Evolutionary conservation across 257 asterid species (phyloP), one percentile per base, ranked within the genome.

Genomic region (Gentiana straminea): DNA sequence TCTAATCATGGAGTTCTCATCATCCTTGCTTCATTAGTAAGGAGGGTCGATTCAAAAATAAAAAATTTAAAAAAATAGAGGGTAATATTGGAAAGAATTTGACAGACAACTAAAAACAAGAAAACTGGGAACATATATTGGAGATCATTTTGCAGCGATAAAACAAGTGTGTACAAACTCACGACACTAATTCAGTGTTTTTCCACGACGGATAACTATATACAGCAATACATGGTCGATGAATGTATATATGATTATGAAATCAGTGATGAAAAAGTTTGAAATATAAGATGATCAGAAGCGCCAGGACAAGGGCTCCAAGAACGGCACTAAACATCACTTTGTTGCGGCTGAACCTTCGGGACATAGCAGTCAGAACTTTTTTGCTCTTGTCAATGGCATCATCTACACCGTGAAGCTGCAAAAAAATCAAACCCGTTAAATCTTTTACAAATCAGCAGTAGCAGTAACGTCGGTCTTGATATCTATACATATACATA

Each of bases 331-430:
- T 95, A 37, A 84, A 60, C 1, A 91, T 81, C 96, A 83, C 81
- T 83, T 91, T 91, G 57, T 91, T 81, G 70, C 94, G 75, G 70
- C 87, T 83, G 66, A 91, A 76, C 77, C 94, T 84, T 65, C 81
- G 75, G 10, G 96, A 66, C 98, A 91, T 91, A 68, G 98, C 58
- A 49, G 77, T 74, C 81, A 91, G 76, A 43, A 91, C 70, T 79
- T 75, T 87, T 72, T 91, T 91, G 70, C 95, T 84, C 70, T 80
- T 91, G 64, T 84, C 98, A 52, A 91, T 84, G 63, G 86, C 96
- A 37, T 82, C 91, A 70, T 91, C 98, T 38, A 91, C 96, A 49
- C 90, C 96, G 11, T 81, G 89, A 61, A 91, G 88, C 98, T 91
- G 84, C 80, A 78, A 70, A 59, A 47, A 4, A 32, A 62, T 54